These are phyloP conservation scores for Oryza glaberrima DNA, from an alignment of 176 grass and related monocot species.

Conservation along the genomic window DNA sequence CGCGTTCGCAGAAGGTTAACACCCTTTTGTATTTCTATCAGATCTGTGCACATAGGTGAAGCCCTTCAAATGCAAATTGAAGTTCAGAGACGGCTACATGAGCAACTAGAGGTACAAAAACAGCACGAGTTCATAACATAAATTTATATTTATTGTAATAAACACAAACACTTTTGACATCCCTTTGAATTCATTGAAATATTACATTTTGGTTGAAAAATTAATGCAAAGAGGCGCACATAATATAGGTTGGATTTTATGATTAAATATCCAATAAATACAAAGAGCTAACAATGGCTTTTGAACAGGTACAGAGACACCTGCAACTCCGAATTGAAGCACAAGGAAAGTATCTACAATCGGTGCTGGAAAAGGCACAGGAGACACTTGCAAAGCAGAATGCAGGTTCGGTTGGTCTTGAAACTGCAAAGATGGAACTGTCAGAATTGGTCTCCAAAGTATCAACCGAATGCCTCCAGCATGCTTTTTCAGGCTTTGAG, in stretches of 20 bases:
- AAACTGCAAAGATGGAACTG: constrained; percentile 86
- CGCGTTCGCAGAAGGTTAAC: constrained; percentile 46
- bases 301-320: constrained; percentile 87
- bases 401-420: constrained; percentile 59
- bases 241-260: constrained; percentile 25
- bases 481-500: constrained; percentile 54
- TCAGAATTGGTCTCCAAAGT: constrained; percentile 88
- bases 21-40: constrained; percentile 49
- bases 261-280: constrained; percentile 26
- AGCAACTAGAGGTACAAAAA: constrained; percentile 88
- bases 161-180: not conserved
- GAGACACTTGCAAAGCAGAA: constrained; percentile 92
- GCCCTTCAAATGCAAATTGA: constrained; percentile 99
- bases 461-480: constrained; percentile 78
- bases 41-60: constrained; percentile 90
- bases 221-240: not conserved
- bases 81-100: constrained; percentile 83
- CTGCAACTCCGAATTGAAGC: constrained; percentile 97
- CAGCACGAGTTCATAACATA: not conserved
- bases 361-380: constrained; percentile 90
- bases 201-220: not conserved
- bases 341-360: constrained; percentile 95
- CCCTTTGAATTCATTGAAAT: constrained; percentile 3
- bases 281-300: constrained; percentile 13
- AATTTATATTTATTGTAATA: constrained; percentile 16